Percentiles rank a stretch among this genome's conserved stretches.
Conservation (phyloP, 192 early-diverging fungal species). For the Backusella circina region DNA sequence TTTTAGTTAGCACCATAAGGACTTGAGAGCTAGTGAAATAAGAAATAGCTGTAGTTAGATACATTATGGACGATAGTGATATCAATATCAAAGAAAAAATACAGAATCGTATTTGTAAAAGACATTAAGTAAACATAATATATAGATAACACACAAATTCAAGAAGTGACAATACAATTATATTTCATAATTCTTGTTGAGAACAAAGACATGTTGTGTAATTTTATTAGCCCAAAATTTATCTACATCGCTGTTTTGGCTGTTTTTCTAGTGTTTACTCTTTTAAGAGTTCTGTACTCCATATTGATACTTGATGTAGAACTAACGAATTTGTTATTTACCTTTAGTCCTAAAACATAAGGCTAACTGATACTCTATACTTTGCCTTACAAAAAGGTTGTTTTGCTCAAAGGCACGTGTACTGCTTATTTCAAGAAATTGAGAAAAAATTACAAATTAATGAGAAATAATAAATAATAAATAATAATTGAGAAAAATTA, state of each 20-base stretch:
- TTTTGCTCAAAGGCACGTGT: background rate
- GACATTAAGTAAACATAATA: background rate
- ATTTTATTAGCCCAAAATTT: background rate
- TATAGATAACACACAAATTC: background rate
- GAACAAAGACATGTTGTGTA: background rate
- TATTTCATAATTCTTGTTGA: background rate
- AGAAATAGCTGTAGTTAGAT: background rate
- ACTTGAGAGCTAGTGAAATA: background rate
- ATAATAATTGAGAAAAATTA: too few species aligned
- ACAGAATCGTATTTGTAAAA: background rate
- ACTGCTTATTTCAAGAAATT: too few species aligned
- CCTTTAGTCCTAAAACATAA: background rate
- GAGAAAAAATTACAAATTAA: too few species aligned
- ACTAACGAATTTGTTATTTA: background rate
- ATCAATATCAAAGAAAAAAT: background rate
- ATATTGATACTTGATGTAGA: background rate
- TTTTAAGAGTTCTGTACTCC: too few species aligned
- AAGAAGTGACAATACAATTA: too few species aligned
- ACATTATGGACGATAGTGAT: background rate
- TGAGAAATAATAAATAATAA: too few species aligned
- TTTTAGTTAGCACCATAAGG: background rate
- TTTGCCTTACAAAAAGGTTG: too few species aligned
- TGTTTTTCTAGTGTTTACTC: too few species aligned
- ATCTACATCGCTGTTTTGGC: too few species aligned
- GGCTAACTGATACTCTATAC: too few species aligned